A percentile compares a stretch with the other conserved stretches of the same genome.
These are phyloP conservation scores for Plasmodium coatneyi DNA, from an alignment of 169 alveolate species.

Conservation along the genomic window DNA sequence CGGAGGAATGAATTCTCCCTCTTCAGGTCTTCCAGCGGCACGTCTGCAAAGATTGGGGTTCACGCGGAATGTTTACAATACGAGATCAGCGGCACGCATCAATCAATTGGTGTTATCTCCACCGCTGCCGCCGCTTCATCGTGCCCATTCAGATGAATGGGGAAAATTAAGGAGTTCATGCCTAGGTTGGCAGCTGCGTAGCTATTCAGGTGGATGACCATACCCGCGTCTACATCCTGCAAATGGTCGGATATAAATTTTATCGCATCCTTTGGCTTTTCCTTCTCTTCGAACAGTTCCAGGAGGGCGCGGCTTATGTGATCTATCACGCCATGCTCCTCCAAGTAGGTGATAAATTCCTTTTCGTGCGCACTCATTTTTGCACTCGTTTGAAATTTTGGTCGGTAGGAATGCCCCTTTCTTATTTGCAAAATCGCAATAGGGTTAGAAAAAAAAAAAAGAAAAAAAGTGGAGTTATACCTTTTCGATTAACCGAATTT, in stretches of 20 bases:
- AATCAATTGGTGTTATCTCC: background rate
- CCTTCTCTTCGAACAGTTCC: conserved; percentile 52
- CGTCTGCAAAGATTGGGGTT: conserved; percentile 8
- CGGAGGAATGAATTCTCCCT: conserved; percentile 56
- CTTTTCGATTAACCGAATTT: background rate
- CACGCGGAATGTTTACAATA: background rate
- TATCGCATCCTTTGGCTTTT: conserved; percentile 55
- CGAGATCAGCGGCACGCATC: background rate
- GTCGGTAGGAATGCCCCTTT: background rate
- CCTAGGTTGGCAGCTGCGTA: background rate
- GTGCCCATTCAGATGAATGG: background rate
- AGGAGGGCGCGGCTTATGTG: conserved; percentile 48
- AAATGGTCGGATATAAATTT: conserved; percentile 37
- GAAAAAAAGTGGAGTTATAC: background rate
- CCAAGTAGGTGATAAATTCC: conserved; percentile 42
- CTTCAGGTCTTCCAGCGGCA: conserved; percentile 43
- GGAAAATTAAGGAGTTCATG: background rate
- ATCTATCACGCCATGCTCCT: conserved; percentile 49
- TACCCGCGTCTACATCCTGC: conserved; percentile 13
- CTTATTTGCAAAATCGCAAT: background rate
- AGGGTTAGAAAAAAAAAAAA: background rate
- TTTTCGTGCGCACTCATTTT: conserved; percentile 36
- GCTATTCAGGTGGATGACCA: background rate
- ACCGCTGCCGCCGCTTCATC: background rate
- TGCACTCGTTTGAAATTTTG: background rate